These are phyloP conservation scores for Russula lepida DNA, from an alignment of 768 basidiomycete species.

Conservation along the genomic window DNA sequence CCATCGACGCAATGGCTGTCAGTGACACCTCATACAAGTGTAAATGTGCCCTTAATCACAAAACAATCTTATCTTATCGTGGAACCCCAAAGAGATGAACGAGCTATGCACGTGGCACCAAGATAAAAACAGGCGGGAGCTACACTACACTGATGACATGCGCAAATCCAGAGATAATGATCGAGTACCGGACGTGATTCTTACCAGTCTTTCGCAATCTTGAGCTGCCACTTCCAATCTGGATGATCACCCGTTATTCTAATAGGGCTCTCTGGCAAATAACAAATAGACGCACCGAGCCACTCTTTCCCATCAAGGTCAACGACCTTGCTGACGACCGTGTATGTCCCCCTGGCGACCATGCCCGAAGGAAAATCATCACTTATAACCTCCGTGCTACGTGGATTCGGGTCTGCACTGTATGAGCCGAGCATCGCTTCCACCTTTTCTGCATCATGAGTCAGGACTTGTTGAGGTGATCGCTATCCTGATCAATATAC, in stretches of 20 bases:
- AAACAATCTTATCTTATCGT: conserved; percentile 14
- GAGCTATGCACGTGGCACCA: background rate
- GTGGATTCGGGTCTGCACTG: conserved; percentile 62
- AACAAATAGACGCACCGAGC: conserved; percentile 46
- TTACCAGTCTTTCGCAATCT: conserved; percentile 88
- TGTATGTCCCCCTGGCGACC: conserved; percentile 74
- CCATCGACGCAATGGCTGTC: background rate
- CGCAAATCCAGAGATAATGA: conserved; percentile 23
- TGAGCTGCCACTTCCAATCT: conserved; percentile 90
- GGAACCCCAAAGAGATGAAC: background rate
- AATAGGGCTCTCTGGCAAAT: background rate
- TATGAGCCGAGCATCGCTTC: conserved; percentile 96
- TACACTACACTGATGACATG: conserved; percentile 11
- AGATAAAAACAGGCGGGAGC: background rate
- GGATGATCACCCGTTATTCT: background rate
- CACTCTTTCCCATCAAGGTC: conserved; percentile 84
- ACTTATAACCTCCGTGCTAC: conserved; percentile 68
- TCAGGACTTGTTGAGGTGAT: conserved; percentile 6
- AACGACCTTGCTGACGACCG: conserved; percentile 70
- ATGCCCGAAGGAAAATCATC: conserved; percentile 66
- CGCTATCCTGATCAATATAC: conserved; percentile 32
- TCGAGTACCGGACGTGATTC: conserved; percentile 10
- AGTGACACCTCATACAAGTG: background rate
- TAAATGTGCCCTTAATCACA: background rate
- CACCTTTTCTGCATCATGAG: conserved; percentile 50